Evolutionary conservation across 805 yeast genomes (phyloP).

Genomic region (Yarrowia hollandica): DNA sequence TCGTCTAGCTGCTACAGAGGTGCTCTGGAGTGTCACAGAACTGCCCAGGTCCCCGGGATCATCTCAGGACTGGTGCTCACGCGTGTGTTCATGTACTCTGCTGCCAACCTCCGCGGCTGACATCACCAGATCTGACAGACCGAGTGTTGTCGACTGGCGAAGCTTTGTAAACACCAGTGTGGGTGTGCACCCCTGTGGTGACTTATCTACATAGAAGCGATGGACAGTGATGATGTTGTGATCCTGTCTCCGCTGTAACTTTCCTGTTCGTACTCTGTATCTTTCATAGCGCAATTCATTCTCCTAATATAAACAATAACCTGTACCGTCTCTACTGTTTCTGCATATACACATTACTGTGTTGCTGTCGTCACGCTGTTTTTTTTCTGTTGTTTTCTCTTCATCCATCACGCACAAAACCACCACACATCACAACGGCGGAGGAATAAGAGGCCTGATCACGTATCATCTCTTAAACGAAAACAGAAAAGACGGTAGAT

Average conservation of each 20-base stretch:
- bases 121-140: neutral
- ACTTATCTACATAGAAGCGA: neutral
- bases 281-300: slow-evolving; percentile 4
- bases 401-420: slow-evolving; percentile 6
- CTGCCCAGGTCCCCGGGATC: neutral
- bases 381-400: slow-evolving; percentile 8
- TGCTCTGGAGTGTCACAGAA: neutral
- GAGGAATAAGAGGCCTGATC: neutral
- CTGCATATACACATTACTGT: slow-evolving; percentile 10
- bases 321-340: neutral
- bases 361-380: slow-evolving; percentile 27
- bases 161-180: neutral
- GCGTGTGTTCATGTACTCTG: slow-evolving; percentile 5
- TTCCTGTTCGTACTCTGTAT: neutral
- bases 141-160: neutral
- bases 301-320: neutral
- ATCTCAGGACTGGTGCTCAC: neutral
- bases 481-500: neutral
- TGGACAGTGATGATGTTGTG: neutral
- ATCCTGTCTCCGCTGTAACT: neutral
- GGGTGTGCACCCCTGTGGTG: neutral
- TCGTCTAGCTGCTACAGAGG: neutral
- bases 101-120: slow-evolving; percentile 5
- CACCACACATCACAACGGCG: neutral
- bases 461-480: neutral